Base-by-base conservation (phyloP, 2,329 filamentous ascomycete genomes). In the Simplicillium sp. region DNA sequence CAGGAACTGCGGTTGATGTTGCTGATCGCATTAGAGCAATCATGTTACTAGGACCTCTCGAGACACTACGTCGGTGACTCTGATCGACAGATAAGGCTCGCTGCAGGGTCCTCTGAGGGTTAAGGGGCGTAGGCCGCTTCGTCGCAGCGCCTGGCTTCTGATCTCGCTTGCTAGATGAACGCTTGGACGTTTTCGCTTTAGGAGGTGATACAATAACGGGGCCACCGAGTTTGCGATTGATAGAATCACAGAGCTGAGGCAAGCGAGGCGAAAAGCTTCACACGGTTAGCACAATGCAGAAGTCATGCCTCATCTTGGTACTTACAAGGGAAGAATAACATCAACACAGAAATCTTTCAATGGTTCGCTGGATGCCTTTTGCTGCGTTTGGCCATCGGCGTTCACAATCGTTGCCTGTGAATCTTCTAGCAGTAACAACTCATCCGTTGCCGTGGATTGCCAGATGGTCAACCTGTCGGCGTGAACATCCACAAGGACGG, bases 381-480 rank as follows among this genome's bases (percentile, higher is more conserved):
- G 64, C 36, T 60, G 57, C 41, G 55, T 58, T 41, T 60, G 61
- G 3, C 58, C 57, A 34, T 63, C 61, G 3, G 48, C 46, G 1
- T 56, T 50, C 5, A 55, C 49, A 3, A 51, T 54, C 3, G 54
- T 44, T 3, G 56, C 47, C 46, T 75, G 71, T 1, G 70, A 66
- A 41, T 75, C 71, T 35, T 70, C 67, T 13, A 72, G 51, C 12
- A 73, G 53, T 31, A 67, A 62, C 44, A 73, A 59, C 41, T 77
- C 73, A 47, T 83, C 75, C 16, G 77, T 64, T 29, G 80, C 77
- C 7, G 85, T 80, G 3, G 84, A 87, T 54, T 89, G 83, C 85
- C 85, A 90, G 44, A 92, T 92, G 51, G 82, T 87, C 17, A 92
- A 65, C 36, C 83, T 79, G 57, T 92, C 86, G 7, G 86, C 75